Evolutionary conservation across 148 eudicot genomes (phyloP).

Genomic region (Cornus suecica): DNA sequence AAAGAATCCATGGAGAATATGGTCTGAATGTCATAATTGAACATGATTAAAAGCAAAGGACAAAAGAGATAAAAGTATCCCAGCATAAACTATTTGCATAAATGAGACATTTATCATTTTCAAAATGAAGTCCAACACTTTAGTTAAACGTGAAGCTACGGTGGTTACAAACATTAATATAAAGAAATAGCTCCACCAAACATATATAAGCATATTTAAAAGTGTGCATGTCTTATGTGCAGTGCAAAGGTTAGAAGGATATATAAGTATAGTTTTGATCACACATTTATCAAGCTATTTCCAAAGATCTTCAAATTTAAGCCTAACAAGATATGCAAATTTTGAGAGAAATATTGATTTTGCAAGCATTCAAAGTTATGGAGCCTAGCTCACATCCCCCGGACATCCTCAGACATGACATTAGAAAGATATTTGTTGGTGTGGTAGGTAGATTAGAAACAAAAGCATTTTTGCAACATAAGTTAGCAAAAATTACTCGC

Average conservation of each 20-base stretch:
- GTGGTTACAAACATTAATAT: neutral
- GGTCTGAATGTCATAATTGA: conserved; percentile 32
- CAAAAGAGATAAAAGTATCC: neutral
- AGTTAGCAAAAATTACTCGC: neutral
- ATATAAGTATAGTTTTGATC: neutral
- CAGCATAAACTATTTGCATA: neutral
- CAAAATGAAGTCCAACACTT: neutral
- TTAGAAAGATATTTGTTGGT: neutral
- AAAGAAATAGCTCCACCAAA: too few species aligned
- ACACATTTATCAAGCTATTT: neutral
- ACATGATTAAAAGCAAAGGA: conserved; percentile 2
- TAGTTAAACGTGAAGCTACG: neutral
- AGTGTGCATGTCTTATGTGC: too few species aligned
- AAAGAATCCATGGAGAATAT: conserved; percentile 79
- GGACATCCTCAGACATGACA: neutral
- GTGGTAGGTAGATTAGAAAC: neutral
- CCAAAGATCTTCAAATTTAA: neutral
- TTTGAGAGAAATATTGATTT: neutral
- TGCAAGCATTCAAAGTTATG: neutral
- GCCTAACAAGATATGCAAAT: neutral
- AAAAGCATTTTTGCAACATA: neutral
- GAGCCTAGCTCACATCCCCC: too few species aligned
- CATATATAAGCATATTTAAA: too few species aligned
- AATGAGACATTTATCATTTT: too few species aligned
- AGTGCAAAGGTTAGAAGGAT: too few species aligned